Evolutionary conservation across 2,329 filamentous ascomycete genomes (phyloP).

Genomic region (Colletotrichum theobromicola): DNA sequence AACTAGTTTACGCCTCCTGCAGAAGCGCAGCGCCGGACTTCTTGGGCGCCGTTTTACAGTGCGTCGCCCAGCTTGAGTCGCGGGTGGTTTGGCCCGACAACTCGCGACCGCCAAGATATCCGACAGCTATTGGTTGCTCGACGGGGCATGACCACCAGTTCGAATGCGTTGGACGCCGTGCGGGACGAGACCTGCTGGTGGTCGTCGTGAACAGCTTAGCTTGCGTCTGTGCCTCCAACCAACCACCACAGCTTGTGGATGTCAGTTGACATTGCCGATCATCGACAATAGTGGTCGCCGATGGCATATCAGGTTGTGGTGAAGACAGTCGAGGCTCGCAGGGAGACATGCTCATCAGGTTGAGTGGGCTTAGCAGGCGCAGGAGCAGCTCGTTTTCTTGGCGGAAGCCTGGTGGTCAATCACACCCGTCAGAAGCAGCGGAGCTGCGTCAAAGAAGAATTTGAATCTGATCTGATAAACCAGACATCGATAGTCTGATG

Average conservation of each 20-base stretch:
- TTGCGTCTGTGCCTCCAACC: not conserved
- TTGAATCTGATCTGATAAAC: not conserved
- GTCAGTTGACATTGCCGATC: not conserved
- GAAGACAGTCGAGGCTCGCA: not conserved
- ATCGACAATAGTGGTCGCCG: not conserved
- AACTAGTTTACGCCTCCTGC: not conserved
- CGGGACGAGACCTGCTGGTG: not conserved
- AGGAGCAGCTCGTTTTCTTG: not conserved
- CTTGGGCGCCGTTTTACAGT: not conserved
- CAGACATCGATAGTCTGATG: not conserved
- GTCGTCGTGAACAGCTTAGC: not conserved
- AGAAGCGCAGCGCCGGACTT: not conserved
- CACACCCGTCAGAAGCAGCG: not conserved
- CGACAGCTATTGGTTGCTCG: not conserved
- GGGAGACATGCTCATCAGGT: not conserved
- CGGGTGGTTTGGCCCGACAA: not conserved
- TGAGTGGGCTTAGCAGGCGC: not conserved
- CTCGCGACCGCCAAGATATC: not conserved
- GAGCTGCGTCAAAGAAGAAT: not conserved
- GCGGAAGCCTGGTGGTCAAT: not conserved
- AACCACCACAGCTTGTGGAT: not conserved
- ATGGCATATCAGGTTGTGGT: not conserved
- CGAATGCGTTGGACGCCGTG: not conserved
- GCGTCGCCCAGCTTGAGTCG: not conserved
- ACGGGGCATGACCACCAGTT: not conserved